These are phyloP conservation scores for Fragaria vesca DNA, from an alignment of 306 rosid genomes.

Conservation along the genomic window DNA sequence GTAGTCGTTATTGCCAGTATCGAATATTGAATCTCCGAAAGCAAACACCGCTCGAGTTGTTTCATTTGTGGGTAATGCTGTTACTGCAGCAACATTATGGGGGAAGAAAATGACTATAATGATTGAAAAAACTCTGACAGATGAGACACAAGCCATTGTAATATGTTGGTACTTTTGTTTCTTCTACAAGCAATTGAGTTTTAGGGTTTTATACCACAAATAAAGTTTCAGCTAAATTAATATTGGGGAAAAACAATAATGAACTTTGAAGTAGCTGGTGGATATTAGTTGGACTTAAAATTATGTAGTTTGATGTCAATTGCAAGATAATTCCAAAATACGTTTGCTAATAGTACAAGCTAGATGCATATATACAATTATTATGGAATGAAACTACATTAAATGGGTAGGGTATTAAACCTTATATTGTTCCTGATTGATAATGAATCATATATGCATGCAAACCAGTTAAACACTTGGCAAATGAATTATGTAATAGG, in stretches of 20 bases:
- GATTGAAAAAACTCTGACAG: constrained; percentile 15
- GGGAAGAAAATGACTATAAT: neutral
- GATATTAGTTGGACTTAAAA: neutral
- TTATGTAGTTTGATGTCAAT: neutral
- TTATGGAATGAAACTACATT: neutral
- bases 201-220: constrained; percentile 1
- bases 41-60: constrained; percentile 49
- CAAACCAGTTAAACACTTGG: neutral
- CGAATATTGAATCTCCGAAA: constrained; percentile 75
- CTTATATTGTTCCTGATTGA: neutral
- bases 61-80: constrained; percentile 28
- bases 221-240: neutral
- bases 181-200: neutral
- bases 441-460: neutral
- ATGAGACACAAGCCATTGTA: constrained; percentile 3
- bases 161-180: neutral
- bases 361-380: neutral
- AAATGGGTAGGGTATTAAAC: neutral
- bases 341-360: neutral
- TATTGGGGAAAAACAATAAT: neutral
- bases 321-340: neutral
- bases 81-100: constrained; percentile 1
- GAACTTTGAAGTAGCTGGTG: neutral
- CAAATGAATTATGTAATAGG: neutral
- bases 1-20: constrained; percentile 64